phyloP scores from a whole-genome alignment of 768 basidiomycete species.

The Nidularia pulvinata region DNA sequence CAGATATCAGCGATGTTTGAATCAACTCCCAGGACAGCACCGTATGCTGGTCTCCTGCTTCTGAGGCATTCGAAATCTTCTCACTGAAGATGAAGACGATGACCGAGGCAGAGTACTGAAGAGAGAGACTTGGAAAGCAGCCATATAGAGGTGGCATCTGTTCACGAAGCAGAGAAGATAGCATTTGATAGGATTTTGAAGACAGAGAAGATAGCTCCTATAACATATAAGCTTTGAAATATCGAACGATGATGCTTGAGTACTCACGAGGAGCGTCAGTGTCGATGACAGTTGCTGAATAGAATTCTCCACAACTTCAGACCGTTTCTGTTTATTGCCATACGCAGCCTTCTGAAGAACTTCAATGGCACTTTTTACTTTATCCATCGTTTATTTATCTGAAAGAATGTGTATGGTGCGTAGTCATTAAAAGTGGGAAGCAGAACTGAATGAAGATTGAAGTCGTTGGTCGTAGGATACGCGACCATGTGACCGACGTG shows the following conservation, averaged over 20 bases:
- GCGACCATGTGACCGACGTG: no score
- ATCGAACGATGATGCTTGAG: background rate
- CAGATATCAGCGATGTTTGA: constrained; percentile 48
- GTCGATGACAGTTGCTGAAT: constrained; percentile 39
- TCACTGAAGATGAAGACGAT: constrained; percentile 34
- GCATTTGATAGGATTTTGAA: constrained; percentile 27
- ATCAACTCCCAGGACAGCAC: constrained; percentile 41
- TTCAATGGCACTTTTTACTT: no score
- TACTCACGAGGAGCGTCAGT: constrained; percentile 40
- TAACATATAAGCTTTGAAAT: constrained; percentile 1
- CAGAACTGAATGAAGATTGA: background rate
- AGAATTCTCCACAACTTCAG: constrained; percentile 25
- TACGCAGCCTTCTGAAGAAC: constrained; percentile 23
- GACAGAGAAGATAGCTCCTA: constrained; percentile 39
- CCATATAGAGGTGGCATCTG: constrained; percentile 44
- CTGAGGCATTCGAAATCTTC: constrained; percentile 27
- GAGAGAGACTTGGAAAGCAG: constrained; percentile 28
- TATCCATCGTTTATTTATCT: no score
- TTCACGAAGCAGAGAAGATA: constrained; percentile 37
- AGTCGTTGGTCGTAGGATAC: no score
- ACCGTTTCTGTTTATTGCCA: constrained; percentile 22
- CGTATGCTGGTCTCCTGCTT: constrained; percentile 8
- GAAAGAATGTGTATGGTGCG: no score
- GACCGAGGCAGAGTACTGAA: constrained; percentile 39
- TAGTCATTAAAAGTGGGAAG: background rate